Percentiles rank a stretch among this genome's conserved stretches.
Conservation (phyloP, 176 grass and related monocot genomes). For the Carex kokanica region DNA sequence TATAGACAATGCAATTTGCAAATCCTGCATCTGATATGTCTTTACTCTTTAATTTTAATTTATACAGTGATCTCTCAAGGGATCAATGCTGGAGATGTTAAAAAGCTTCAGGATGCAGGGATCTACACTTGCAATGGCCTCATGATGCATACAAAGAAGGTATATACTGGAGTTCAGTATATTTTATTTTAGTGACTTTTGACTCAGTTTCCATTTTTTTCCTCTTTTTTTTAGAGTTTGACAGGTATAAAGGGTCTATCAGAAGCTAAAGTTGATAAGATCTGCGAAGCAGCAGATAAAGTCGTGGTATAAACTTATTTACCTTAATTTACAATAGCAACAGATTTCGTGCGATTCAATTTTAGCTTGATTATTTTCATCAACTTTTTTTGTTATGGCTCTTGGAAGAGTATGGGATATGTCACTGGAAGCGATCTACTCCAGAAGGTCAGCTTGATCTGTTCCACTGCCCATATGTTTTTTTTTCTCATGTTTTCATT, state of each 20-base stretch:
- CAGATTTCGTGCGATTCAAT: background rate
- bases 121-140: conserved; percentile 98
- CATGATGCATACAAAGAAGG: conserved; percentile 99
- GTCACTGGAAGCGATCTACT: conserved; percentile 82
- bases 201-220: background rate
- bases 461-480: background rate
- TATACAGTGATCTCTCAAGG: conserved; percentile 83
- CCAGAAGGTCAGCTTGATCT: conserved; percentile 43
- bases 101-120: conserved; percentile 94
- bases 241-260: conserved; percentile 92
- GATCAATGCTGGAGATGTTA: conserved; percentile 88
- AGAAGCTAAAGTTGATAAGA: conserved; percentile 92
- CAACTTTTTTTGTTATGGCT: background rate
- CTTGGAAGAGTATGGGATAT: conserved; percentile 58
- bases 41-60: background rate
- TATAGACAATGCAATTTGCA: background rate
- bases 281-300: conserved; percentile 79
- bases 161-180: conserved; percentile 22
- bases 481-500: background rate
- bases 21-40: conserved; percentile 3
- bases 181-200: background rate
- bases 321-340: conserved; percentile 4
- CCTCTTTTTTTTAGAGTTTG: conserved; percentile 43
- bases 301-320: conserved; percentile 48
- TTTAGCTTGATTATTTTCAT: conserved; percentile 27